A percentile compares a stretch with the other conserved stretches of the same genome.
phyloP scores from a whole-genome alignment of 495 filamentous ascomycete genomes.

The Trypethelium eluteriae region DNA sequence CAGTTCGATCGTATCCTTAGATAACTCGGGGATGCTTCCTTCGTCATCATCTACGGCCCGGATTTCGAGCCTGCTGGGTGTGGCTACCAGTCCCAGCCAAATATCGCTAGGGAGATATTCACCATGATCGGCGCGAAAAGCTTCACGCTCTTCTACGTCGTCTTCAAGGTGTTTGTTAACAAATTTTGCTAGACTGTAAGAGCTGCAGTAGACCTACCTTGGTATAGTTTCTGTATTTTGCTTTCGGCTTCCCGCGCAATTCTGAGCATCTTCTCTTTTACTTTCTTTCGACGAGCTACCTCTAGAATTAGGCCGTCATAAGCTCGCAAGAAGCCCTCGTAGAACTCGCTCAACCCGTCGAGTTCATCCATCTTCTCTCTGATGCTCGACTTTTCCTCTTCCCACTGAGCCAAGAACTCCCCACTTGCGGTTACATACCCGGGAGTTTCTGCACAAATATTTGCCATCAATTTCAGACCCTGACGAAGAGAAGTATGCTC shows the following conservation, averaged over 20 bases:
- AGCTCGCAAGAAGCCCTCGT: constrained; percentile 72
- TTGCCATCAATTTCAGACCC: constrained; percentile 59
- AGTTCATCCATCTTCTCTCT: constrained; percentile 62
- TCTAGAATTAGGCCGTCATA: constrained; percentile 82
- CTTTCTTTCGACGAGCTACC: constrained; percentile 60
- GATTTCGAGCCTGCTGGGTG: constrained; percentile 53
- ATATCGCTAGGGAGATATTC: constrained; percentile 83
- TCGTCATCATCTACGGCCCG: constrained; percentile 30
- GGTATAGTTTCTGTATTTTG: constrained; percentile 64
- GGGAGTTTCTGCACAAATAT: constrained; percentile 56
- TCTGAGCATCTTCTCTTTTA: constrained; percentile 63
- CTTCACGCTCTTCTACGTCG: constrained; percentile 66
- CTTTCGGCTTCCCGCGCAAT: constrained; percentile 67
- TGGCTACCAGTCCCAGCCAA: constrained; percentile 65
- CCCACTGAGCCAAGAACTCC: constrained; percentile 68
- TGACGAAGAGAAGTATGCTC: constrained; percentile 44
- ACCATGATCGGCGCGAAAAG: constrained; percentile 73
- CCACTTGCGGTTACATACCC: constrained; percentile 61
- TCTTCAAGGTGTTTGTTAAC: constrained; percentile 23
- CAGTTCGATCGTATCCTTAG: constrained; percentile 17
- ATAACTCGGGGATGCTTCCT: constrained; percentile 18
- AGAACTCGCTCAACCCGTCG: constrained; percentile 63
- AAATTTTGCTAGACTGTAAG: neutral
- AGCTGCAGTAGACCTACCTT: constrained; percentile 34
- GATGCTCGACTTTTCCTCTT: constrained; percentile 62